These are phyloP conservation scores for Fusarium scirpi DNA, from an alignment of 2,329 filamentous ascomycete species.

Conservation along the genomic window DNA sequence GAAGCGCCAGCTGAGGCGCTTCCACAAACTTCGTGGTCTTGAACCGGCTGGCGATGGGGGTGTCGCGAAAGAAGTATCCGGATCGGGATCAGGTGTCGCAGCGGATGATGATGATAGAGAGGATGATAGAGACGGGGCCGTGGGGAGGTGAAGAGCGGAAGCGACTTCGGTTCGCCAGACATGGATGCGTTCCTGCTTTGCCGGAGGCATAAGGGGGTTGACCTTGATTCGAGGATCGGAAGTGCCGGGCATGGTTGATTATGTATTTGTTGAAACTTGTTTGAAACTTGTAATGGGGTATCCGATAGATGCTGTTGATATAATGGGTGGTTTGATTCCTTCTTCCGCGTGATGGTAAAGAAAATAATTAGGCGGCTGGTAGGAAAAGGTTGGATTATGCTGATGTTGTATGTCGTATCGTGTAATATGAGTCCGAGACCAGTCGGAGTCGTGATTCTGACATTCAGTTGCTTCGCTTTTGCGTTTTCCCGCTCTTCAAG, in stretches of 20 bases:
- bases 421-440: constrained; percentile 16
- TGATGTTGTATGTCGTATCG: constrained; percentile 3
- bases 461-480: background rate
- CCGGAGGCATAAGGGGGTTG: constrained; percentile 48
- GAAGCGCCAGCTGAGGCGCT: constrained; percentile 47
- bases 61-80: constrained; percentile 27
- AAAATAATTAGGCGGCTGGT: background rate
- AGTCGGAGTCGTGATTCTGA: constrained; percentile 11
- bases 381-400: background rate
- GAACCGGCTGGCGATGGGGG: constrained; percentile 33
- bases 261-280: background rate
- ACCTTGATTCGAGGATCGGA: constrained; percentile 17
- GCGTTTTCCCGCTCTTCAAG: background rate
- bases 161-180: constrained; percentile 65
- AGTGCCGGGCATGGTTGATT: constrained; percentile 23
- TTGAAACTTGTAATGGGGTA: background rate
- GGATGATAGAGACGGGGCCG: constrained; percentile 48
- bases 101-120: constrained; percentile 51
- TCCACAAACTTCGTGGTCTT: constrained; percentile 43
- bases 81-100: constrained; percentile 32
- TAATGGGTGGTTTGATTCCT: background rate
- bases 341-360: background rate
- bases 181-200: constrained; percentile 58
- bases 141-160: constrained; percentile 48
- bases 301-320: background rate